phyloP scores from a whole-genome alignment of 192 early-diverging fungal genomes.

The Physocladia obscura region DNA sequence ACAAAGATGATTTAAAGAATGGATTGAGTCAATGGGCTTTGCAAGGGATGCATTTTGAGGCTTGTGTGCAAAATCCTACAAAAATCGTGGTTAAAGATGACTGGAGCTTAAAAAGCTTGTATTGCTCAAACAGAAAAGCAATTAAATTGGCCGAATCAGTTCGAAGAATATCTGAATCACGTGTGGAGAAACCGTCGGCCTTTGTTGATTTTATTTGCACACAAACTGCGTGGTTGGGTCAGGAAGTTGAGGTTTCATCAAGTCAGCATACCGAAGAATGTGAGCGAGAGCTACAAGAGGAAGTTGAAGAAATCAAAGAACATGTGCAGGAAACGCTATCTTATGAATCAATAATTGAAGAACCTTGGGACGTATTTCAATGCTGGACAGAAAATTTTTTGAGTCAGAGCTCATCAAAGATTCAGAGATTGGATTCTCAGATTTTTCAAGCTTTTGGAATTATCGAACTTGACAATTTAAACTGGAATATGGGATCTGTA shows the following conservation, averaged over 20 bases:
- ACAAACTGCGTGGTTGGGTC: not conserved
- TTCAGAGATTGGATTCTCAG: not conserved
- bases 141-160: not conserved
- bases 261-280: slow-evolving; percentile 6
- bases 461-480: not conserved
- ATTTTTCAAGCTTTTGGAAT: too few relatives aligned
- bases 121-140: not conserved
- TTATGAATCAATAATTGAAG: not conserved
- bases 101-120: not conserved
- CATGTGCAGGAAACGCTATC: not conserved
- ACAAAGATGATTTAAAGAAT: not conserved
- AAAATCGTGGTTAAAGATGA: not conserved
- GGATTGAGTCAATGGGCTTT: slow-evolving; percentile 7
- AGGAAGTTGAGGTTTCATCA: not conserved
- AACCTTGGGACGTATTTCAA: not conserved
- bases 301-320: not conserved
- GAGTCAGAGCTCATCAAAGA: not conserved
- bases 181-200: not conserved
- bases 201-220: not conserved
- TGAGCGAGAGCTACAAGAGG: slow-evolving; percentile 3
- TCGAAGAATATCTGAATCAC: not conserved
- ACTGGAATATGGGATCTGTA: not conserved
- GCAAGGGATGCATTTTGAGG: slow-evolving; percentile 1
- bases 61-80: not conserved
- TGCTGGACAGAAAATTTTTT: not conserved